Evolutionary conservation across 2,329 filamentous ascomycete genomes (phyloP), one percentile per base, ranked within the genome.

Genomic region (Davidsoniella australis): DNA sequence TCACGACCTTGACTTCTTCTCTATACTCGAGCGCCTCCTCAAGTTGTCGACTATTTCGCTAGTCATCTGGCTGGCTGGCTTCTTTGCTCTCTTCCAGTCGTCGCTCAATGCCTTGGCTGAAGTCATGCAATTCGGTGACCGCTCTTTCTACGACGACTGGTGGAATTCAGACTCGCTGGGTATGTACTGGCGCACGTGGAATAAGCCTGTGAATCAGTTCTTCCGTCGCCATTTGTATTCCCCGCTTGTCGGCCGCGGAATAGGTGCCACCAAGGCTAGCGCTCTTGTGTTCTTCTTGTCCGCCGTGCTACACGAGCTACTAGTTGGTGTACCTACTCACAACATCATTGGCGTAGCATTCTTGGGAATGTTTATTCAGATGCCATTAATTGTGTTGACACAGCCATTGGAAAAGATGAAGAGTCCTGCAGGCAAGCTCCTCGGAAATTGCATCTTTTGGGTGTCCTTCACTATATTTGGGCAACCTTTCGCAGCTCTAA

Each of bases 381-480:
- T 96, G 5, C 89, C 89, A 0, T 72, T 98, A 20, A 94, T 98
- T 54, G 71, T 74, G 40, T 61, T 91, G 12, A 98, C 91, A 0
- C 73, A 82, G 20, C 78, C 82, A 0, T 68, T 96, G 17, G 82
- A 89, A 60, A 86, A 81, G 61, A 82, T 82, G 70, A 76, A 82
- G 54, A 78, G 82, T 3, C 76, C 80, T 0, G 76, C 79, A 47
- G 85, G 85, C 5, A 84, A 80, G 57, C 72, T 94, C 7, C 71
- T 93, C 24, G 91, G 91, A 1, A 98, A 98, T 63, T 80, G 81
- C 59, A 88, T 93, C 51, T 98, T 98, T 64, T 96, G 91, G 91
- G 72, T 95, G 17, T 89, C 84, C 10, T 98, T 98, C 61, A 95
- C 89, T 55, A 76, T 96, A 2, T 82, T 98, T 10, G 91, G 91